Evolutionary conservation across 176 grass and related monocot genomes (phyloP).

Genomic region (Ananas comosus): DNA sequence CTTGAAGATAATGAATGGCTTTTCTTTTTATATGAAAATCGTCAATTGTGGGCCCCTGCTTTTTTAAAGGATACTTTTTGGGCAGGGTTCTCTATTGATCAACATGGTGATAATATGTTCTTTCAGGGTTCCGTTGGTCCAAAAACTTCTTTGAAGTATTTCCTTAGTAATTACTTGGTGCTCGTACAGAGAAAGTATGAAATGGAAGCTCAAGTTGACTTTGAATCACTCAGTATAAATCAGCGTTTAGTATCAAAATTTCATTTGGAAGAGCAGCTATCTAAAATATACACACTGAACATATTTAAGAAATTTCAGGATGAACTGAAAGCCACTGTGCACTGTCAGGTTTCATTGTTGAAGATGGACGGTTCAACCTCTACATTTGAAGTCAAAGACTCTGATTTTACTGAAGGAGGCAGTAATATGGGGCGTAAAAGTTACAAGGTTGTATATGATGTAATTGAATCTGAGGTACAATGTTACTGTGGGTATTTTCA

Average conservation of each 20-base stretch:
- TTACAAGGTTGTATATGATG: conserved; percentile 53
- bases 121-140: conserved; percentile 43
- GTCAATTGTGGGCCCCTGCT: conserved; percentile 56
- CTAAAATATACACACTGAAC: conserved; percentile 51
- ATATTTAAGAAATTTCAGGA: conserved; percentile 64
- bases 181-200: conserved; percentile 49
- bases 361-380: conserved; percentile 34
- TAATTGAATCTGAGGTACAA: conserved; percentile 37
- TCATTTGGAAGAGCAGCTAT: conserved; percentile 63
- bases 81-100: conserved; percentile 48
- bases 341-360: conserved; percentile 38
- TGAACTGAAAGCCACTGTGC: conserved; percentile 47
- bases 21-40: conserved; percentile 49
- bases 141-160: conserved; percentile 39
- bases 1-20: conserved; percentile 60
- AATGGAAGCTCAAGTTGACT: conserved; percentile 52
- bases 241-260: conserved; percentile 44
- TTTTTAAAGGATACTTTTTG: conserved; percentile 62
- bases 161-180: conserved; percentile 40
- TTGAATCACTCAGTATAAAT: conserved; percentile 35
- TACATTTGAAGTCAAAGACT: conserved; percentile 47
- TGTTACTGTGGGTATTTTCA: conserved; percentile 58
- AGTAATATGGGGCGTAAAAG: conserved; percentile 38
- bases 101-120: conserved; percentile 32
- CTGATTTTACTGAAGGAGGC: conserved; percentile 25